Evolutionary conservation across 495 filamentous ascomycete genomes (phyloP), one percentile per base, ranked within the genome.

Genomic region (Trichoderma gamsii): DNA sequence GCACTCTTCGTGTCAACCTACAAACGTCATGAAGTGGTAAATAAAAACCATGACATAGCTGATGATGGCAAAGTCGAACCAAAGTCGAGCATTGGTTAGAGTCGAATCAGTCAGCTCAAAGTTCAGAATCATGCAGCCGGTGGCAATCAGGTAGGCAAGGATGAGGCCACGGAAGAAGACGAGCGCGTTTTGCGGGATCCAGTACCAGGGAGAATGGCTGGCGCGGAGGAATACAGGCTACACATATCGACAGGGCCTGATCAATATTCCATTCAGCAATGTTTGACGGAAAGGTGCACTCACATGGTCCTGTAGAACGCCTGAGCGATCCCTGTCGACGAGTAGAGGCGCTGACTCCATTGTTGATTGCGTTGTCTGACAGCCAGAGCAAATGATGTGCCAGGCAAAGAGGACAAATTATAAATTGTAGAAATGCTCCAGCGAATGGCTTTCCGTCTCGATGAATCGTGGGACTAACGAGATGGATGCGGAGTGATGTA

Each of bases 191-290:
- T 85, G 83, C 67, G 72, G 75, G 65, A 86, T 72, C 43, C 68
- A 71, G 32, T 69, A 51, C 78, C 81, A 85, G 66, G 81, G 78
- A 9, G 84, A 84, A 68, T 85, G 83, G 69, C 82, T 84, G 35
- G 79, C 79, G 52, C 82, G 79, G 41, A 82, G 75, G 69, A 81
- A 83, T 68, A 84, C 83, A 4, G 82, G 75, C 76, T 83, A 66
- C 29, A 29, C 4, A 29, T 29, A 29, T 29, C 29, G 4, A 29
- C 29, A 29, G 29, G 4, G 29, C 29, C 29, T 29, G 1, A 4
- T 29, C 29, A 29, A 29, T 29, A 29, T 29, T 27, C 66, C 21
- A 66, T 56, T 25, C 63, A 29, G 43, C 68, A 21, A 23, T 66
- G n/a, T 59, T 66, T 38, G 66, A 7, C 35, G 32, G 35, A 70